Conservation (phyloP, 1,284 basidiomycete species). For the Ustilago loliicola region DNA sequence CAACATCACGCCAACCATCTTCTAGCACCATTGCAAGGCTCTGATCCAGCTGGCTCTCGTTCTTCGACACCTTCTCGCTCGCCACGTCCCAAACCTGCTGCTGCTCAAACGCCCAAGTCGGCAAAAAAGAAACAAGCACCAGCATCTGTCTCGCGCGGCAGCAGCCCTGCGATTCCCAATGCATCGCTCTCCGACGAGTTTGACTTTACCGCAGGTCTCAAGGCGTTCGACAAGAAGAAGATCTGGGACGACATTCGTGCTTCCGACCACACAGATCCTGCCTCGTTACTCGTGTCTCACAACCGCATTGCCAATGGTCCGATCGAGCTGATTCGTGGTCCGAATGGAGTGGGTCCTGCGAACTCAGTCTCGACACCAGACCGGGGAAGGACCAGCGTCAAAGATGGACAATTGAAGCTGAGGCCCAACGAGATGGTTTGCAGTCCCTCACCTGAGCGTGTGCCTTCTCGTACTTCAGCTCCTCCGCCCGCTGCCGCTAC, state of each 20-base stretch:
- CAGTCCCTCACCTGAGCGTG: conserved; percentile 40
- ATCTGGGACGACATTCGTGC: conserved; percentile 55
- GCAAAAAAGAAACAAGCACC: conserved; percentile 34
- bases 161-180: conserved; percentile 38
- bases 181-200: conserved; percentile 41
- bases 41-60: conserved; percentile 28
- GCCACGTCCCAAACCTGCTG: conserved; percentile 34
- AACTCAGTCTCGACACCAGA: conserved; percentile 39
- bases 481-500: conserved; percentile 1
- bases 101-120: conserved; percentile 21
- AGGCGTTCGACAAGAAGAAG: conserved; percentile 53
- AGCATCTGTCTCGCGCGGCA: conserved; percentile 14
- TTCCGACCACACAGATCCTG: conserved; percentile 46
- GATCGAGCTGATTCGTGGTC: conserved; percentile 34
- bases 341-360: conserved; percentile 48
- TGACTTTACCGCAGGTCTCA: conserved; percentile 47
- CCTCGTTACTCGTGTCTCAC: conserved; percentile 44
- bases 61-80: conserved; percentile 50
- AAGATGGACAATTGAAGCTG: conserved; percentile 50
- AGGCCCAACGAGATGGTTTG: conserved; percentile 45
- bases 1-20: conserved; percentile 16
- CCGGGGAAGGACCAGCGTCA: conserved; percentile 30
- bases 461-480: conserved; percentile 18
- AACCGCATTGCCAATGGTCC: conserved; percentile 38
- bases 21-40: conserved; percentile 16